phyloP scores from a whole-genome alignment of 2,329 filamentous ascomycete species.

The Tolypocladium inflatum region DNA sequence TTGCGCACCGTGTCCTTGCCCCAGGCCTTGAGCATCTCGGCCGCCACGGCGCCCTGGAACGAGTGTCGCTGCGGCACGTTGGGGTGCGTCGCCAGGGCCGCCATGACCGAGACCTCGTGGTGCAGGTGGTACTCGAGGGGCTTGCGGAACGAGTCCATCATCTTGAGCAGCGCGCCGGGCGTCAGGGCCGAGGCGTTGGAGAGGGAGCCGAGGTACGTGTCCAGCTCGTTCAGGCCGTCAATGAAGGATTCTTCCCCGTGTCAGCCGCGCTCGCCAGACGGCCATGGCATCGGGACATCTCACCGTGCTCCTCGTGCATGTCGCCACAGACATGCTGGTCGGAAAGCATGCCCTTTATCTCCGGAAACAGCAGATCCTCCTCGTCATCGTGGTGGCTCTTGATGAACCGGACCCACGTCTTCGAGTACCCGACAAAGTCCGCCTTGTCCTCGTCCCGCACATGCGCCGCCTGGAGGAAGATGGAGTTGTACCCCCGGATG shows the following conservation, averaged over 20 bases:
- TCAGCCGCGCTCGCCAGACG: background rate
- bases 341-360: constrained; percentile 40
- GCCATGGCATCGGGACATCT: constrained; percentile 4
- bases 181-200: constrained; percentile 31
- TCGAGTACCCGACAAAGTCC: constrained; percentile 48
- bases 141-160: constrained; percentile 41
- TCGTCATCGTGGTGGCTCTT: constrained; percentile 53
- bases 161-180: constrained; percentile 30
- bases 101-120: constrained; percentile 43
- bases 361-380: constrained; percentile 45
- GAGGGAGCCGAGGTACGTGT: constrained; percentile 38
- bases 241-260: constrained; percentile 34
- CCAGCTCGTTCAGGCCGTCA: constrained; percentile 38
- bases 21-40: constrained; percentile 47
- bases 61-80: constrained; percentile 38
- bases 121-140: constrained; percentile 47
- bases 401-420: constrained; percentile 50
- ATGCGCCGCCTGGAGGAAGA: constrained; percentile 49
- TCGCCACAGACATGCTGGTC: constrained; percentile 41
- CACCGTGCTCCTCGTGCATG: constrained; percentile 47
- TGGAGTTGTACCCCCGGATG: constrained; percentile 54
- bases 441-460: constrained; percentile 39
- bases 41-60: constrained; percentile 33
- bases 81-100: constrained; percentile 37
- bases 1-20: constrained; percentile 55